Evolutionary conservation across 805 yeast species (phyloP).

Genomic region (Sugiyamaella valdiviana): DNA sequence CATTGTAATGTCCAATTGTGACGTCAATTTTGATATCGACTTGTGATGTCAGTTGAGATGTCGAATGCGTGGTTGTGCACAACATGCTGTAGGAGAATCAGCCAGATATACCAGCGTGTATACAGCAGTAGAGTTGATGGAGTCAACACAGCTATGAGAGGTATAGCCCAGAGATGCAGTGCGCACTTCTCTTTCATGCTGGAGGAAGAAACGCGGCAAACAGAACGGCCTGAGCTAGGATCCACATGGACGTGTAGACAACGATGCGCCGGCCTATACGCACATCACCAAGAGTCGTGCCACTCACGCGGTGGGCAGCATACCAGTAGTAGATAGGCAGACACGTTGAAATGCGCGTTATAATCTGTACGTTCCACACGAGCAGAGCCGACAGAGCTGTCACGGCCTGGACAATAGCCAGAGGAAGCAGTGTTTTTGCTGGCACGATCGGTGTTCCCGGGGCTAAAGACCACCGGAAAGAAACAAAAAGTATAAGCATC

Average conservation of each 20-base stretch:
- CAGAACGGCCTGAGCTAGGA: conserved; percentile 58
- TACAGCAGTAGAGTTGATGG: too few relatives aligned
- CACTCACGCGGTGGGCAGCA: conserved; percentile 38
- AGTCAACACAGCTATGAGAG: too few relatives aligned
- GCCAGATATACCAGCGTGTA: too few relatives aligned
- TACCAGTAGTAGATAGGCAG: conserved; percentile 75
- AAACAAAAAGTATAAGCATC: conserved; percentile 37
- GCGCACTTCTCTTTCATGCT: too few relatives aligned
- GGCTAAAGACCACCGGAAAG: conserved; percentile 30
- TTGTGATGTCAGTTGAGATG: too few relatives aligned
- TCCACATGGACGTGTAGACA: conserved; percentile 56
- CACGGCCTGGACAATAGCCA: conserved; percentile 24
- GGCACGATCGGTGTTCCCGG: not conserved
- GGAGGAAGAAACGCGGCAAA: conserved; percentile 89
- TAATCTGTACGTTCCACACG: conserved; percentile 79
- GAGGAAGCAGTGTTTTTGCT: not conserved
- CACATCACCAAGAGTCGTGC: conserved; percentile 19
- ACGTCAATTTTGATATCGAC: too few relatives aligned
- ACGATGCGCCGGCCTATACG: conserved; percentile 36
- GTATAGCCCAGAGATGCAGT: too few relatives aligned
- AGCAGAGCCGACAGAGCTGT: conserved; percentile 28
- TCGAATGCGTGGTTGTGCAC: too few relatives aligned
- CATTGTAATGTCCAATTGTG: too few relatives aligned
- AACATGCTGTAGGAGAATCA: too few relatives aligned
- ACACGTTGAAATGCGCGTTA: conserved; percentile 72